phyloP scores from a whole-genome alignment of 495 filamentous ascomycete genomes.

The Talaromyces stipitatus region DNA sequence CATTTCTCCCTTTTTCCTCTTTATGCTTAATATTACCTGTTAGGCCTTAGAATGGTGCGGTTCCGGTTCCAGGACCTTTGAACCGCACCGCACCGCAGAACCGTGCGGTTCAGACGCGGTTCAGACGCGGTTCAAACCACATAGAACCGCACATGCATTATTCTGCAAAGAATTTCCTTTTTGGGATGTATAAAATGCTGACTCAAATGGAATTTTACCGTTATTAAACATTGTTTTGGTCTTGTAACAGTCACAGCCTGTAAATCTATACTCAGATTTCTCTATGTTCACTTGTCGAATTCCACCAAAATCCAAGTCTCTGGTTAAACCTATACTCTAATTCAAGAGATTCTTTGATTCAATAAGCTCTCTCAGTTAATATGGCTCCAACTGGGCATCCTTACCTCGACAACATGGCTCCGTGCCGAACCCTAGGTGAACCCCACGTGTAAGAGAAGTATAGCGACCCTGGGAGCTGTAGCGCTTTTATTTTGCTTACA shows the following conservation, averaged over 20 bases:
- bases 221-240: too few relatives aligned
- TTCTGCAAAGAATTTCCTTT: not conserved
- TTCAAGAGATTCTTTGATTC: not conserved
- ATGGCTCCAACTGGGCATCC: not conserved
- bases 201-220: too few relatives aligned
- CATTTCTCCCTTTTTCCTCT: too few relatives aligned
- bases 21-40: too few relatives aligned
- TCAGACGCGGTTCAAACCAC: not conserved
- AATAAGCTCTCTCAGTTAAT: not conserved
- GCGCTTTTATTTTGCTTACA: too few relatives aligned
- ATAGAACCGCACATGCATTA: not conserved
- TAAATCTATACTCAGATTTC: too few relatives aligned
- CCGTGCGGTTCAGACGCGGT: not conserved
- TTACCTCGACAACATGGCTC: not conserved
- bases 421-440: not conserved
- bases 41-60: conserved; percentile 9
- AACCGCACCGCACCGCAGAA: not conserved
- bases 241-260: too few relatives aligned
- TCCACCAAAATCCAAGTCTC: not conserved
- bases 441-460: not conserved
- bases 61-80: not conserved
- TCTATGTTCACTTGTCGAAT: not conserved
- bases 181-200: too few relatives aligned
- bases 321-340: not conserved
- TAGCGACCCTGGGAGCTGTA: not conserved